Evolutionary conservation across 1,284 basidiomycete species (phyloP).

Genomic region (Tranzscheliella williamsii): DNA sequence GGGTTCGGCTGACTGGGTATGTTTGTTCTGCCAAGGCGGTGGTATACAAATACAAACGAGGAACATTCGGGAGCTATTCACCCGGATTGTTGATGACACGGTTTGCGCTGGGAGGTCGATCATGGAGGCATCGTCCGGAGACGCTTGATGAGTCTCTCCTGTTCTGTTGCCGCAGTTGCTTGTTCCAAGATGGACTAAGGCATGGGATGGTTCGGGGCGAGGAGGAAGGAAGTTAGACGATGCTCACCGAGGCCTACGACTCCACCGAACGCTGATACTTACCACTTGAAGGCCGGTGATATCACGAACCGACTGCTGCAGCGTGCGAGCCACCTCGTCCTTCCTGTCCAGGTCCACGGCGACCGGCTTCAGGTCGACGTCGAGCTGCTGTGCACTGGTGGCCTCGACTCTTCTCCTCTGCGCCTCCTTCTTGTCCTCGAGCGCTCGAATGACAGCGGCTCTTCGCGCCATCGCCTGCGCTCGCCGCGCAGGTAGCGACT

Average conservation of each 20-base stretch:
- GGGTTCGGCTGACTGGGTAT: too few relatives aligned
- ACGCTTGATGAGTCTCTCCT: constrained; percentile 35
- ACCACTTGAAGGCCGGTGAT: constrained; percentile 33
- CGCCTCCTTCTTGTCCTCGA: constrained; percentile 33
- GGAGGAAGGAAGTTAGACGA: background rate
- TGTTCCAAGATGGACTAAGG: constrained; percentile 38
- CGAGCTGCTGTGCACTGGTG: constrained; percentile 11
- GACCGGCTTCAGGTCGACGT: constrained; percentile 14
- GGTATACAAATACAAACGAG: too few relatives aligned
- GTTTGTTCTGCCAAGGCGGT: too few relatives aligned
- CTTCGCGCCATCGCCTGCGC: constrained; percentile 32
- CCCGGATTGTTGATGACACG: too few relatives aligned
- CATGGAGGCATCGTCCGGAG: constrained; percentile 27
- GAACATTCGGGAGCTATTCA: too few relatives aligned
- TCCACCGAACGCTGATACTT: constrained; percentile 4
- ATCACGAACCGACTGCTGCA: constrained; percentile 27
- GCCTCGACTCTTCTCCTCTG: constrained; percentile 19
- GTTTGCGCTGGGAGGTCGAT: background rate
- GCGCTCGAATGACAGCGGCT: constrained; percentile 19
- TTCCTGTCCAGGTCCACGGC: constrained; percentile 28
- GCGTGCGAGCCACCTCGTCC: constrained; percentile 27
- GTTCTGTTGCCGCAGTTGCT: constrained; percentile 34
- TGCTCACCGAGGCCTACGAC: background rate
- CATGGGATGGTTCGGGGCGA: too few relatives aligned
- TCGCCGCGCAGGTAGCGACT: constrained; percentile 21